Conservation (phyloP, 768 basidiomycete species). For the Lanmaoa pseudosensibilis region DNA sequence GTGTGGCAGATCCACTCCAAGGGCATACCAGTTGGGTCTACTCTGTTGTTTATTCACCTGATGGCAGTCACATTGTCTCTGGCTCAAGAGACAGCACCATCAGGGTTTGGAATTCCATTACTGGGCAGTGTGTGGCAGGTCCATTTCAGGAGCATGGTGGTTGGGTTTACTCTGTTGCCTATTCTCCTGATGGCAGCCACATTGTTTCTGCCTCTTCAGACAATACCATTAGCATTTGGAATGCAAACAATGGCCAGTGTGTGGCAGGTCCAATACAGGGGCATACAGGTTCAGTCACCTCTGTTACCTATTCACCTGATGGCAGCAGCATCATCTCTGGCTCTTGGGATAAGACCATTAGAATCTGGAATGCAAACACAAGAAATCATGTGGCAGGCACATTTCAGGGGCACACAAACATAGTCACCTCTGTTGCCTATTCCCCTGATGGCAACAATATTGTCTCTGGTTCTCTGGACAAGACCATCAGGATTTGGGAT, state of each 20-base stretch:
- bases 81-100: conserved; percentile 15
- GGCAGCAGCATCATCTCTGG: conserved; percentile 13
- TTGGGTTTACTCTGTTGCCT: conserved; percentile 17
- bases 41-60: conserved; percentile 27
- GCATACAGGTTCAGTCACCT: conserved; percentile 12
- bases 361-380: conserved; percentile 18
- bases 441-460: conserved; percentile 18
- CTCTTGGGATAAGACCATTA: conserved; percentile 16
- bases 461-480: conserved; percentile 12
- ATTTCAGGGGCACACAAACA: conserved; percentile 4
- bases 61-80: conserved; percentile 19
- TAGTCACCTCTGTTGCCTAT: conserved; percentile 8
- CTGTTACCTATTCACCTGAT: conserved; percentile 19
- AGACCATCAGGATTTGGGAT: conserved; percentile 10
- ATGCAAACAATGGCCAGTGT: conserved; percentile 12
- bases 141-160: conserved; percentile 8
- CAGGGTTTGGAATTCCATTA: conserved; percentile 19
- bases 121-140: conserved; percentile 8
- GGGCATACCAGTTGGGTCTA: background rate
- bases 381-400: background rate
- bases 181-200: conserved; percentile 25
- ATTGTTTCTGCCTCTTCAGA: conserved; percentile 29
- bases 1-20: conserved; percentile 7
- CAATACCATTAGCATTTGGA: conserved; percentile 20
- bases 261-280: conserved; percentile 17